Evolutionary conservation across 2,329 filamentous ascomycete species (phyloP).

Genomic region (Hirsutella thompsonii): DNA sequence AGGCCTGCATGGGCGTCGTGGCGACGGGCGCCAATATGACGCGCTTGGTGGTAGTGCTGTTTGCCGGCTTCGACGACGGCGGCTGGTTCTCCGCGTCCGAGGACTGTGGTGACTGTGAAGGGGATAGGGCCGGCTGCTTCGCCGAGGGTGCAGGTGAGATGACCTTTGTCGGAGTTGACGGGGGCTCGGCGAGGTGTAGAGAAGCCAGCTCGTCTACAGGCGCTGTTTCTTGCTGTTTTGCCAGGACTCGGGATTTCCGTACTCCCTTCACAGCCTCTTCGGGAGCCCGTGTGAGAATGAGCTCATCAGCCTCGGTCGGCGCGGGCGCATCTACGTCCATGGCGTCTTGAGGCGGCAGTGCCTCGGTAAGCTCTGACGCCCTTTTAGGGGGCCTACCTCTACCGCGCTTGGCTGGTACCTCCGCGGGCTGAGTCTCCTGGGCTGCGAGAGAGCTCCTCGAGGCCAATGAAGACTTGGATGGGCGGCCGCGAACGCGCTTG

Average conservation of each 20-base stretch:
- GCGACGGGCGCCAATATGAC: conserved; percentile 32
- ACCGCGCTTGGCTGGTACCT: conserved; percentile 14
- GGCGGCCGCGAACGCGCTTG: conserved; percentile 17
- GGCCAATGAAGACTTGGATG: conserved; percentile 17
- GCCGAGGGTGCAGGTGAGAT: conserved; percentile 34
- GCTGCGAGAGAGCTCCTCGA: conserved; percentile 10
- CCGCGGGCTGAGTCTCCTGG: conserved; percentile 9
- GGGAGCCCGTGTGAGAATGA: not conserved
- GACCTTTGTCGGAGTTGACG: conserved; percentile 28
- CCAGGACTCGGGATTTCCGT: not conserved
- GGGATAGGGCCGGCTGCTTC: conserved; percentile 41
- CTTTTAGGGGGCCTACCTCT: conserved; percentile 17
- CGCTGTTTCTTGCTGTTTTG: conserved; percentile 1
- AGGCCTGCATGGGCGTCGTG: conserved; percentile 35
- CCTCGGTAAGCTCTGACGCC: not conserved
- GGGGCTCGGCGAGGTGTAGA: conserved; percentile 13
- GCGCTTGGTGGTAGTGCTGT: conserved; percentile 30
- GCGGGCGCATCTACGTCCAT: conserved; percentile 1
- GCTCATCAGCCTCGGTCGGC: conserved; percentile 5
- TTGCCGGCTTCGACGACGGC: conserved; percentile 50
- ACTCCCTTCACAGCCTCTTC: not conserved
- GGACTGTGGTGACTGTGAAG: conserved; percentile 58
- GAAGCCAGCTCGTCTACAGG: no score
- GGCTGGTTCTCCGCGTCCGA: conserved; percentile 73
- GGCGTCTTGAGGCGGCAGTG: not conserved